Evolutionary conservation across 352 stramenopile species (phyloP).

Genomic region (Pythium rhizo-oryzae): DNA sequence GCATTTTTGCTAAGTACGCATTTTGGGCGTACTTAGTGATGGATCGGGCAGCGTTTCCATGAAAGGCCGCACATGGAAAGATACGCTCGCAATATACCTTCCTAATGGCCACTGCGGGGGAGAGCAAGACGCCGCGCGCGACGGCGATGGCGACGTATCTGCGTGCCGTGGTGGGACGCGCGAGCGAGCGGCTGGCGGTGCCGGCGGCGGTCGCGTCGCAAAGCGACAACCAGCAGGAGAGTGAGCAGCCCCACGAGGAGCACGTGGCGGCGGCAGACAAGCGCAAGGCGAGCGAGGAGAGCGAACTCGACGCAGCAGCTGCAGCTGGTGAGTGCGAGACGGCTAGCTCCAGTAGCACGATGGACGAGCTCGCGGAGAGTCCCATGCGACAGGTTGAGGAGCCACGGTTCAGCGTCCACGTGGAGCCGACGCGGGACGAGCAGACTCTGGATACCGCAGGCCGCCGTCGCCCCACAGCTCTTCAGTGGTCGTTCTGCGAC

Average conservation of each 20-base stretch:
- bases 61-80: conserved; percentile 24
- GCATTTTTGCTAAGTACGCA: too few relatives aligned
- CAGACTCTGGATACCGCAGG: neutral
- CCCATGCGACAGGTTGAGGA: neutral
- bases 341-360: conserved; percentile 8
- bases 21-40: conserved; percentile 17
- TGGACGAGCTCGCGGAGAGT: conserved; percentile 10
- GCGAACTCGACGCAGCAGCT: neutral
- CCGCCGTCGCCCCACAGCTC: neutral
- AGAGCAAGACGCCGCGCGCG: conserved; percentile 5
- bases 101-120: neutral
- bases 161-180: conserved; percentile 42
- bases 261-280: neutral
- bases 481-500: conserved; percentile 33
- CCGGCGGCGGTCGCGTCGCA: neutral
- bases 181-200: conserved; percentile 16
- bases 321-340: conserved; percentile 4
- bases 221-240: too few relatives aligned
- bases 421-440: neutral
- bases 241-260: neutral
- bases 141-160: conserved; percentile 46
- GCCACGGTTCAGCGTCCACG: neutral
- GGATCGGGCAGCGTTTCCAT: conserved; percentile 6
- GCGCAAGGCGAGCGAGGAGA: neutral
- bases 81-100: conserved; percentile 3